Percentiles rank a stretch among this genome's conserved stretches.
phyloP scores from a whole-genome alignment of 2,329 filamentous ascomycete species.

The Talaromyces sp. region DNA sequence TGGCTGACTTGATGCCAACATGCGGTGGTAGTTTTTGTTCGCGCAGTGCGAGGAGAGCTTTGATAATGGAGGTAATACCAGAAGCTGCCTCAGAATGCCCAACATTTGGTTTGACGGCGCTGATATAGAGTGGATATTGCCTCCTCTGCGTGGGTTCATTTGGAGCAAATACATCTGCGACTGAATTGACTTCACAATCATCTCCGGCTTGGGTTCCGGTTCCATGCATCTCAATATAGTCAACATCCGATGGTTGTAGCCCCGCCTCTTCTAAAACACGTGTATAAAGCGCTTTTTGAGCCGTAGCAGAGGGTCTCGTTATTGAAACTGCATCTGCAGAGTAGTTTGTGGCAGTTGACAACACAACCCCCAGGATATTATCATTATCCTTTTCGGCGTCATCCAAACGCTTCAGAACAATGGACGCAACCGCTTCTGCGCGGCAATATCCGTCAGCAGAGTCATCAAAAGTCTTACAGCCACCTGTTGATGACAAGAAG shows the following conservation, averaged over 20 bases:
- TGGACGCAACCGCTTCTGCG: too few species aligned
- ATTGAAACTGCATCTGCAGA: constrained; percentile 77
- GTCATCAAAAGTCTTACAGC: constrained; percentile 76
- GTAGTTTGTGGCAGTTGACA: constrained; percentile 72
- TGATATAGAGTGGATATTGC: constrained; percentile 51
- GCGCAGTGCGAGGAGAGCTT: constrained; percentile 34
- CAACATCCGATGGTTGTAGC: constrained; percentile 69
- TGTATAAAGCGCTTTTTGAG: constrained; percentile 66
- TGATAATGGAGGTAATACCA: constrained; percentile 33
- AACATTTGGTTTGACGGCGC: constrained; percentile 38
- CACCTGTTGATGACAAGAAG: constrained; percentile 66
- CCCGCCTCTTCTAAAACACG: constrained; percentile 66
- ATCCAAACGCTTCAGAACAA: constrained; percentile 72
- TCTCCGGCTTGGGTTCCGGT: constrained; percentile 85
- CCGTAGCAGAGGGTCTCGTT: constrained; percentile 72
- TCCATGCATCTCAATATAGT: constrained; percentile 85
- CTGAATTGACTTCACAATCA: constrained; percentile 73
- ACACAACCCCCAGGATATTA: constrained; percentile 61
- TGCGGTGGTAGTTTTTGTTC: constrained; percentile 27
- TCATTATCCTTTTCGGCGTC: constrained; percentile 74
- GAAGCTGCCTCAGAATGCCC: constrained; percentile 41
- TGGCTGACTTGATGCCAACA: constrained; percentile 32
- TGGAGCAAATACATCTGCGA: constrained; percentile 59
- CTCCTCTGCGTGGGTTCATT: constrained; percentile 41
- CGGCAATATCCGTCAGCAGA: constrained; percentile 78